Evolutionary conservation across 495 filamentous ascomycete species (phyloP).

Genomic region (Penicillium silybi): DNA sequence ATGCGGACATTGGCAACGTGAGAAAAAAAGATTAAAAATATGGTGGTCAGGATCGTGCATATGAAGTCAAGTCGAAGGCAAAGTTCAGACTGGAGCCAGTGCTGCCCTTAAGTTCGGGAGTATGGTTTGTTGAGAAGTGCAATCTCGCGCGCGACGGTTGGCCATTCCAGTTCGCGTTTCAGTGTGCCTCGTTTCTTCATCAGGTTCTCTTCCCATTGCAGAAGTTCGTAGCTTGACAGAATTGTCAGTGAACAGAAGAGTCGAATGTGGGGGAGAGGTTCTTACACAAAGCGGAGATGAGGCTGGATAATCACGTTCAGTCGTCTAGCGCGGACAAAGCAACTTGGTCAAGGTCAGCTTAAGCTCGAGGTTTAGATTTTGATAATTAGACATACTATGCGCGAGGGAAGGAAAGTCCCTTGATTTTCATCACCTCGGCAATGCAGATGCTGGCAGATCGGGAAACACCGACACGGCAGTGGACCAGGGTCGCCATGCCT

Average conservation of each 20-base stretch:
- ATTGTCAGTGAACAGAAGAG: constrained; percentile 12
- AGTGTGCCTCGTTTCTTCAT: constrained; percentile 42
- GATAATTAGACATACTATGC: constrained; percentile 62
- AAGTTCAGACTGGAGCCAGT: not conserved
- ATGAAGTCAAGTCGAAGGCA: not conserved
- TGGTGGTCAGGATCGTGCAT: not conserved
- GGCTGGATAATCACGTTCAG: constrained; percentile 75
- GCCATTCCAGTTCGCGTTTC: constrained; percentile 86
- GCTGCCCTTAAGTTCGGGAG: constrained; percentile 31
- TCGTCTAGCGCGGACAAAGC: constrained; percentile 87
- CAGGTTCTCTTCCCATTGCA: constrained; percentile 87
- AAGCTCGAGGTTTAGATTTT: not conserved
- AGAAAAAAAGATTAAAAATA: not conserved
- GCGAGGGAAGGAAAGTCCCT: constrained; percentile 77
- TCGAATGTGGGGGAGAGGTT: not conserved
- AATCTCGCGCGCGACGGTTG: constrained; percentile 81
- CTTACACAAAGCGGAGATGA: constrained; percentile 63
- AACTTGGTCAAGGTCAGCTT: constrained; percentile 43
- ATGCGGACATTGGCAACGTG: not conserved
- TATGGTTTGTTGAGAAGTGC: constrained; percentile 97
- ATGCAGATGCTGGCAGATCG: constrained; percentile 96
- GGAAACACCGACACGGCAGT: constrained; percentile 94
- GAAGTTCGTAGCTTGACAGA: constrained; percentile 51
- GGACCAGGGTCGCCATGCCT: constrained; percentile 83
- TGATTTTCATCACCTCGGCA: constrained; percentile 86